Evolutionary conservation across 805 yeast species (phyloP), one percentile per base, ranked within the genome.

Genomic region (Starmerella tilneyi): DNA sequence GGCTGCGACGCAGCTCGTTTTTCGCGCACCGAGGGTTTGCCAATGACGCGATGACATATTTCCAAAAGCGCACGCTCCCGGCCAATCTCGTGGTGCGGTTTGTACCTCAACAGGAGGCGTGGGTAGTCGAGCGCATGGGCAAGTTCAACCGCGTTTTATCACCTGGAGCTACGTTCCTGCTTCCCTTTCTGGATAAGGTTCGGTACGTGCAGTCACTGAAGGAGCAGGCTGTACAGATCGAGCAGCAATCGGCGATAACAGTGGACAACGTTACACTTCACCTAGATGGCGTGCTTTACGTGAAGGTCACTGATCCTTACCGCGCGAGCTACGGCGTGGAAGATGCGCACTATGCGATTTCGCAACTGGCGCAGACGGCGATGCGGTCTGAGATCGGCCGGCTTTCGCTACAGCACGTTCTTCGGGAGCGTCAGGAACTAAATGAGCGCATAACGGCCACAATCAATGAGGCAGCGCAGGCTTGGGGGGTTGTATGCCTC

Each of bases 111-210:
- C 94, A 84, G 63, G 79, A 84, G 17, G 94, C 94, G 3, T 84
- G 92, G 86, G 76, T 84, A 16, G 94, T 84, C 16, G 94, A 84
- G 63, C 69, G 94, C 51, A 84, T 84, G 94, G 94, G 94, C 26
- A 81, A 80, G 59, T 84, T 82, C 67, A 72, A 78, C 53, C 59
- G 76, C 42, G 73, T 76, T 19, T 69, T 84, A 48, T 72, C 76
- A 31, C 94, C 94, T 0, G 94, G 94, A 12, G 66, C 83, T 29
- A 85, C 92, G 1, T 61, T 84, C 23, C 64, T 84, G 54, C 48
- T 81, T 9, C 94, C 94, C 4, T 62, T 84, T 45, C 51, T 84
- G 26, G 94, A 84, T 62, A 75, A 73, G 55, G 80, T 84, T 57
- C 77, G 80, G 42, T 84, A 84, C 56, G 94, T 84, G 30, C 88